Percentiles rank a stretch among this genome's conserved stretches.
Conservation (phyloP, 768 basidiomycete species). For the Mycena chlorophos region DNA sequence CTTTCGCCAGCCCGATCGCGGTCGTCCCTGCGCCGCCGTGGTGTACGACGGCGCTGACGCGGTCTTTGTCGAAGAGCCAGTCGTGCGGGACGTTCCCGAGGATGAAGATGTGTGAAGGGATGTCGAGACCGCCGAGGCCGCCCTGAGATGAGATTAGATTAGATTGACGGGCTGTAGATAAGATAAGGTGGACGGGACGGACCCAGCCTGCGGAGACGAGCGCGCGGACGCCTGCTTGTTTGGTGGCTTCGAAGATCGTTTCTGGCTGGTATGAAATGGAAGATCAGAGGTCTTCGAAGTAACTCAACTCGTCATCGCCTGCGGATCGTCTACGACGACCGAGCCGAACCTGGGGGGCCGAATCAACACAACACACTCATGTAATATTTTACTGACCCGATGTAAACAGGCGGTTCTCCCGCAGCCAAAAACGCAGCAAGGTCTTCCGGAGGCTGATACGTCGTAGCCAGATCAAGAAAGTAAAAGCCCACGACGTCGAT, state of each 20-base stretch:
- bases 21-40: constrained; percentile 71
- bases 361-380: not conserved
- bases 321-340: constrained; percentile 57
- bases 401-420: constrained; percentile 57
- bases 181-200: constrained; percentile 6
- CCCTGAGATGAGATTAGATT: constrained; percentile 35
- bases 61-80: constrained; percentile 59
- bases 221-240: constrained; percentile 55
- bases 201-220: constrained; percentile 68
- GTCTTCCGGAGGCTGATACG: constrained; percentile 50
- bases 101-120: constrained; percentile 59
- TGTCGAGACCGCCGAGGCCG: constrained; percentile 50
- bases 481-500: constrained; percentile 69
- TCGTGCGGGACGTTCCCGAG: constrained; percentile 70
- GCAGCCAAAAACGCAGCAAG: constrained; percentile 47
- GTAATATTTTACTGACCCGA: constrained; percentile 42
- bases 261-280: constrained; percentile 31
- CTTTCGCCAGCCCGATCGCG: constrained; percentile 59
- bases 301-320: constrained; percentile 47
- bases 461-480: constrained; percentile 53
- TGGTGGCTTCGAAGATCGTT: constrained; percentile 59
- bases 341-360: constrained; percentile 51
- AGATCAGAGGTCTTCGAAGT: not conserved
- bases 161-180: not conserved
- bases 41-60: constrained; percentile 61